Evolutionary conservation across 2,329 filamentous ascomycete genomes (phyloP), one percentile per base, ranked within the genome.

Genomic region (Emydomyces testavorans): DNA sequence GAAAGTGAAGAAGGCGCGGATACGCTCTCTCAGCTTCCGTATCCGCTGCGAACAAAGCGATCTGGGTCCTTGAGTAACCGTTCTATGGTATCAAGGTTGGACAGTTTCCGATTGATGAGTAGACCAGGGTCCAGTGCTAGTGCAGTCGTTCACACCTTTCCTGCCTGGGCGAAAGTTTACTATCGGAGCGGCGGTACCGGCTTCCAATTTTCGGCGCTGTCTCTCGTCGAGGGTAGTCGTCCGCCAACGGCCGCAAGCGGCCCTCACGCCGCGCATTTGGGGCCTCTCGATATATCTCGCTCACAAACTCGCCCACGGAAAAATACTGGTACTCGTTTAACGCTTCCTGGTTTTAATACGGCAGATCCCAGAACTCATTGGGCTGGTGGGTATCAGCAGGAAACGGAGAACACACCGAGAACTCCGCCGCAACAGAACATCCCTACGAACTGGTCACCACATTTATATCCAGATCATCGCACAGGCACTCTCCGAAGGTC

Each of bases 401-500:
- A 8, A 28, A 50, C 44, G 37, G 37, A 48, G 2, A 45, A 58
- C 23, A 39, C 46, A 7, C 51, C 56, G 18, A 35, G 44, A 35
- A 52, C 44, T 21, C 55, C 59, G 3, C 63, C 67, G 6, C 62
- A 59, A n/a, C 55, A 63, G 42, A 59, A 61, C 70, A 72, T 46
- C 76, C 80, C 31, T 74, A 77, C 62, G 54, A 73, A 83, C 53
- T 86, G 82, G 80, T 86, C 82, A 2, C 83, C 84, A 7, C 84
- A 88, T 64, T 67, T 89, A 24, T 74, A 75, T 43, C 69, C 72
- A 10, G 83, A 88, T 59, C 73, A 76, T 49, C 71, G 80, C 13
- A 71, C 76, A 38, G 71, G 71, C 47, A 66, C 70, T 50, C 76
- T 71, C 55, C 64, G 56, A 50, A 66, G 55, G 31, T 83, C 77